Evolutionary conservation across 495 filamentous ascomycete genomes (phyloP).

Genomic region (Platismatia glauca): DNA sequence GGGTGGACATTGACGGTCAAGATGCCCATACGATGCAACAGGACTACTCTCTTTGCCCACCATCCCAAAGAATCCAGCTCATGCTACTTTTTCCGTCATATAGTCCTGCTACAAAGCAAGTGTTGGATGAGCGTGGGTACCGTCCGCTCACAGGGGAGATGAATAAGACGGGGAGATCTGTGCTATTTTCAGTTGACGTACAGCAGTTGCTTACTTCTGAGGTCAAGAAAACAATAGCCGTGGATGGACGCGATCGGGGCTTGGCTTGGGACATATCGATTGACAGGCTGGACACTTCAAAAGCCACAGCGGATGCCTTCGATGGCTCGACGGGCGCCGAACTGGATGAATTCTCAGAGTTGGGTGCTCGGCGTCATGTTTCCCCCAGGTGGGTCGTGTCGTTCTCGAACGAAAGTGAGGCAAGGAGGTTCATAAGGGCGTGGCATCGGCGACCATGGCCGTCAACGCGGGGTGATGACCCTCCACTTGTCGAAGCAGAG

Average conservation of each 20-base stretch:
- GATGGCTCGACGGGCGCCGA: not conserved
- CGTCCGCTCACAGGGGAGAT: conserved; percentile 8
- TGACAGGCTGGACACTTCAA: conserved; percentile 13
- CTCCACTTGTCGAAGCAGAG: conserved; percentile 35
- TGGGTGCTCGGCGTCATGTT: not conserved
- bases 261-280: conserved; percentile 22
- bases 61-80: conserved; percentile 27
- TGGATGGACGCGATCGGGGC: conserved; percentile 38
- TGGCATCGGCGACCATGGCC: conserved; percentile 46
- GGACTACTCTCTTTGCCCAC: conserved; percentile 45
- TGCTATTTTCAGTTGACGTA: conserved; percentile 40
- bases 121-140: conserved; percentile 28
- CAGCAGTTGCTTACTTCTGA: conserved; percentile 20
- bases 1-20: conserved; percentile 33
- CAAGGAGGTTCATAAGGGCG: conserved; percentile 45
- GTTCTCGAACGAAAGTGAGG: conserved; percentile 40
- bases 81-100: conserved; percentile 21
- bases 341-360: not conserved
- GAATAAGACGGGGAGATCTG: conserved; percentile 21
- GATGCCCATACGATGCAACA: conserved; percentile 36
- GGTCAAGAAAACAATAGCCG: conserved; percentile 32
- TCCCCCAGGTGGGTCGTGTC: conserved; percentile 37
- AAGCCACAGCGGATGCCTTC: not conserved
- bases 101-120: conserved; percentile 12
- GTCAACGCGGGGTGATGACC: conserved; percentile 21